Evolutionary conservation across 306 rosid genomes (phyloP).

Genomic region (Rubus parviflorus): DNA sequence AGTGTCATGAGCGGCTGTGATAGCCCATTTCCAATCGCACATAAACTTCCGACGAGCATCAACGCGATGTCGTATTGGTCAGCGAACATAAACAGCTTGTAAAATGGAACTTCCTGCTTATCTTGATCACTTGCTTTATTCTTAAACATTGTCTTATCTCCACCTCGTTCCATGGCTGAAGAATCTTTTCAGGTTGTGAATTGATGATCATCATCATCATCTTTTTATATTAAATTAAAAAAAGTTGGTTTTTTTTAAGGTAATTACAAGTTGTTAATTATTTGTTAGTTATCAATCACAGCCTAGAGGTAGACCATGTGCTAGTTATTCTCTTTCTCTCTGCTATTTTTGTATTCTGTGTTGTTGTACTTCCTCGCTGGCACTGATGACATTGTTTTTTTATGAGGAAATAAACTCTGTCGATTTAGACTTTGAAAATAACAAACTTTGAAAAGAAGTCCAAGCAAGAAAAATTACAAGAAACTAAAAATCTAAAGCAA

Average conservation of each 20-base stretch:
- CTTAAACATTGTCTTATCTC: not conserved
- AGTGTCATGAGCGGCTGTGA: too few relatives aligned
- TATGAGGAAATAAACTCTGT: too few relatives aligned
- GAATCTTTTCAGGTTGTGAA: not conserved
- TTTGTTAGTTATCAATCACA: not conserved
- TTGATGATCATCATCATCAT: not conserved
- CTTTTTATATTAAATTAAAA: not conserved
- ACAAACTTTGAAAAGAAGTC: too few relatives aligned
- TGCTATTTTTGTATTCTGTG: not conserved
- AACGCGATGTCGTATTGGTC: too few relatives aligned
- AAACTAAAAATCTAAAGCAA: too few relatives aligned
- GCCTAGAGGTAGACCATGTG: not conserved
- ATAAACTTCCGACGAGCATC: too few relatives aligned
- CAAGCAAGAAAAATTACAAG: too few relatives aligned
- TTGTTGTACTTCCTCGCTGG: not conserved
- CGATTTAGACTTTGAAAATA: too few relatives aligned
- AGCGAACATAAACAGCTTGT: slow-evolving; percentile 70
- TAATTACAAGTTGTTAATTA: not conserved
- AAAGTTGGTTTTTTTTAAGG: not conserved
- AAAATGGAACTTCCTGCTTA: slow-evolving; percentile 49
- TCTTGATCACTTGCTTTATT: not conserved
- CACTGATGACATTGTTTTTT: too few relatives aligned
- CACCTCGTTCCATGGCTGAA: not conserved
- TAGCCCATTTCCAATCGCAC: too few relatives aligned
- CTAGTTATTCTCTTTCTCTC: not conserved